Evolutionary conservation across 345 rosid genomes (phyloP).

Genomic region (Pseudoturritis turrita): DNA sequence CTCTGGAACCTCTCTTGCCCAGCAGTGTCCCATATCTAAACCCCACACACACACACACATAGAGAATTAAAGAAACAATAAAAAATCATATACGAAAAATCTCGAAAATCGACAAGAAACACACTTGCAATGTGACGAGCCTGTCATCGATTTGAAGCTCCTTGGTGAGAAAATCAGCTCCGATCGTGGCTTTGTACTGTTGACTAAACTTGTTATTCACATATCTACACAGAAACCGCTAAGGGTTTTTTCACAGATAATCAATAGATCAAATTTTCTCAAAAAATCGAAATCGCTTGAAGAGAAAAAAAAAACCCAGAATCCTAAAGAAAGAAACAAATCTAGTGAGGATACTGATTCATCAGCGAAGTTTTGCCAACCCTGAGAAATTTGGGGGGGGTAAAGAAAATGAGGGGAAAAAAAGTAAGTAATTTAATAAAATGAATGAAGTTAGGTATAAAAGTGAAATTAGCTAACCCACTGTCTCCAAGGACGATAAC

Average conservation of each 20-base stretch:
- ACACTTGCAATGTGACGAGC: slow-evolving; percentile 79
- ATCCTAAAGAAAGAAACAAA: not conserved
- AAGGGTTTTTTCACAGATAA: slow-evolving; percentile 2
- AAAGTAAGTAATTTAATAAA: not conserved
- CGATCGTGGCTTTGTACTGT: slow-evolving; percentile 89
- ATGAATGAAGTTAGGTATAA: not conserved
- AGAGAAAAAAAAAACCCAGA: not conserved
- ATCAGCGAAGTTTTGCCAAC: slow-evolving; percentile 99
- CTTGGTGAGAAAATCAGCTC: slow-evolving; percentile 88
- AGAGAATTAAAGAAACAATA: not conserved
- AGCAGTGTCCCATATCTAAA: slow-evolving; percentile 89
- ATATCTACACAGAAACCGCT: slow-evolving; percentile 26
- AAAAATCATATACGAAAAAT: not conserved
- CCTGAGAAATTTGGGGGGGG: slow-evolving; percentile 36
- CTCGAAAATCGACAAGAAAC: not conserved
- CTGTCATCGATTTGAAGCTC: slow-evolving; percentile 82
- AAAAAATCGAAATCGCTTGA: not conserved
- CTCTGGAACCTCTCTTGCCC: slow-evolving; percentile 92
- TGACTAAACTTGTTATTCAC: slow-evolving; percentile 81
- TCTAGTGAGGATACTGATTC: slow-evolving; percentile 86
- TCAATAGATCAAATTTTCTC: not conserved
- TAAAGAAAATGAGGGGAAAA: not conserved
- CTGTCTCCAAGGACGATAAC: slow-evolving; percentile 98
- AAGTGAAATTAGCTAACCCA: slow-evolving; percentile 47
- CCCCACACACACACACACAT: not conserved